Conservation (phyloP, 2,329 filamentous ascomycete genomes). For the Plectosphaerella cucumerina region DNA sequence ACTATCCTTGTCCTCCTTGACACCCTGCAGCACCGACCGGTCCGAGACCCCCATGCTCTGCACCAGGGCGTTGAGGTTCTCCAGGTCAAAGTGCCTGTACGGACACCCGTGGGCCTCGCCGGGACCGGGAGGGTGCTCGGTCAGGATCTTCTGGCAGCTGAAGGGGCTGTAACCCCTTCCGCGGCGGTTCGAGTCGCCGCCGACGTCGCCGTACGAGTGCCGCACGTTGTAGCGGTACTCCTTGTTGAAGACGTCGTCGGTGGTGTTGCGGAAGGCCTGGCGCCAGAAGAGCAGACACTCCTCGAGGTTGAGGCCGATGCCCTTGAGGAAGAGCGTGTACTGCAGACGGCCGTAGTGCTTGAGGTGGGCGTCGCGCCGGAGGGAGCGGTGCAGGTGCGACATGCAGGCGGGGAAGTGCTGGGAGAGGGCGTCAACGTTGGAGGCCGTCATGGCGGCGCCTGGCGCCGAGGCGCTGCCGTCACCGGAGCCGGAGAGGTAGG, state of each 20-base stretch:
- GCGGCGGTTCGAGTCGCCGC: constrained; percentile 82
- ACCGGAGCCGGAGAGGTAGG: constrained; percentile 59
- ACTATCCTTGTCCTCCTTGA: constrained; percentile 84
- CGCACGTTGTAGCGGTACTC: constrained; percentile 96
- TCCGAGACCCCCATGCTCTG: constrained; percentile 78
- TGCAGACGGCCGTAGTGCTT: constrained; percentile 93
- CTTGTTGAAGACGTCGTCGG: constrained; percentile 94
- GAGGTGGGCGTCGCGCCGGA: constrained; percentile 84
- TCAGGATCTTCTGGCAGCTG: constrained; percentile 92
- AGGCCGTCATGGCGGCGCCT: constrained; percentile 71
- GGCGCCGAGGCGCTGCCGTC: constrained; percentile 50
- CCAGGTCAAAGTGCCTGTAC: constrained; percentile 84
- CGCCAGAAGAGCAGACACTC: constrained; percentile 94
- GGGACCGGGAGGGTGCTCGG: constrained; percentile 78
- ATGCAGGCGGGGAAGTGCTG: constrained; percentile 90
- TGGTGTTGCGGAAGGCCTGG: constrained; percentile 75
- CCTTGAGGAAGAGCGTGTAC: constrained; percentile 95
- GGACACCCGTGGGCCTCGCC: constrained; percentile 95
- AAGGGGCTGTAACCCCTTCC: constrained; percentile 86
- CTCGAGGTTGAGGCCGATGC: constrained; percentile 86
- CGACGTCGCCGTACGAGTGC: constrained; percentile 93
- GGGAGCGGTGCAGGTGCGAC: constrained; percentile 80
- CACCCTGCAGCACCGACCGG: constrained; percentile 69
- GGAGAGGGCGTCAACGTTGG: constrained; percentile 74
- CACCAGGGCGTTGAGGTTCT: constrained; percentile 76